These are phyloP conservation scores for Oldenlandia corymbosa DNA, from an alignment of 257 asterid genomes.

Conservation along the genomic window DNA sequence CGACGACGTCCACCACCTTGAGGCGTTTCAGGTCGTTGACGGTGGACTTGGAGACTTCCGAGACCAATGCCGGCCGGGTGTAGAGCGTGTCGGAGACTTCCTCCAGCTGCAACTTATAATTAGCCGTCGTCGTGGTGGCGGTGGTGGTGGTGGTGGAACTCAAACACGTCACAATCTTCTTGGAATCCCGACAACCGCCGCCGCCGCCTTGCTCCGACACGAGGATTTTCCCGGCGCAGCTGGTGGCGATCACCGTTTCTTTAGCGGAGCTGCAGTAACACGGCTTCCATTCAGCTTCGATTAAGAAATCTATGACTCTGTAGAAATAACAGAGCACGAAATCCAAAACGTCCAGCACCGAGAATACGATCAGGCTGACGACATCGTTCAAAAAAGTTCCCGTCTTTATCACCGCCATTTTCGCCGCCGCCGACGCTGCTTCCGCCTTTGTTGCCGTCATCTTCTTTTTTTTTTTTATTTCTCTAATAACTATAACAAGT, in stretches of 20 bases:
- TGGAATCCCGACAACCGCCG: too few species aligned
- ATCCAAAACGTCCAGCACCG: constrained; percentile 55
- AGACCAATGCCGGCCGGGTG: constrained; percentile 52
- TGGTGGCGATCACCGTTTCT: constrained; percentile 39
- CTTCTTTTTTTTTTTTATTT: too few species aligned
- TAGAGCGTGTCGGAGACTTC: constrained; percentile 89
- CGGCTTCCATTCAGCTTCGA: constrained; percentile 89
- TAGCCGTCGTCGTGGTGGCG: too few species aligned
- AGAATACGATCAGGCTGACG: constrained; percentile 51
- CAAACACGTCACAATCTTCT: constrained; percentile 48
- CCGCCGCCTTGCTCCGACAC: constrained; percentile 65
- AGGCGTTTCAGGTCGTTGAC: constrained; percentile 34
- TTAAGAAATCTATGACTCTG: constrained; percentile 46
- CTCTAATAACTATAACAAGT: too few species aligned
- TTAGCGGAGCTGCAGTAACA: constrained; percentile 68
- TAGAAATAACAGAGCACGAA: constrained; percentile 53
- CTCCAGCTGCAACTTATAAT: constrained; percentile 63
- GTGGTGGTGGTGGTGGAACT: too few species aligned
- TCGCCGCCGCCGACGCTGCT: constrained; percentile 6
- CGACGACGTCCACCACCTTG: constrained; percentile 19
- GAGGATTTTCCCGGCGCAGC: constrained; percentile 50
- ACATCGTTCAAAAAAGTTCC: constrained; percentile 46
- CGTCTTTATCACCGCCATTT: constrained; percentile 18
- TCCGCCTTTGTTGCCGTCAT: too few species aligned
- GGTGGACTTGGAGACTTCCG: constrained; percentile 51